phyloP scores from a whole-genome alignment of 345 rosid genomes.

The Citrus hindsii region DNA sequence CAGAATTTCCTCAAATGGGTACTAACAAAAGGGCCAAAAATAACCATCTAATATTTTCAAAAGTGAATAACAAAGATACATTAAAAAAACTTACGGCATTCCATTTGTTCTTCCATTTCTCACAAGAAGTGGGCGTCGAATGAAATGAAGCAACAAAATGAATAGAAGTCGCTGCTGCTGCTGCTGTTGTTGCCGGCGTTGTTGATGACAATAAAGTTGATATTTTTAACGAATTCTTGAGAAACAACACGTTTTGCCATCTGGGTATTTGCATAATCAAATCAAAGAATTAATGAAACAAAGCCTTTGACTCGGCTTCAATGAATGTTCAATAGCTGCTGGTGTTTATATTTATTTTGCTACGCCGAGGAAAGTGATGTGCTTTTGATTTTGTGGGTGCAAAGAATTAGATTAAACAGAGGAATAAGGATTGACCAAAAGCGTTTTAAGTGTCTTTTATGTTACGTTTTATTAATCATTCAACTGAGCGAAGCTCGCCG shows the following conservation, averaged over 20 bases:
- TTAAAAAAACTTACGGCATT: conserved; percentile 29
- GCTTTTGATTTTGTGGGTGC: background rate
- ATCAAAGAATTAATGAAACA: background rate
- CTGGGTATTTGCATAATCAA: conserved; percentile 48
- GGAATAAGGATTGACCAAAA: background rate
- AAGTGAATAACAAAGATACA: background rate
- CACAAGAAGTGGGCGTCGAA: conserved; percentile 38
- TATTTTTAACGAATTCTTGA: conserved; percentile 24
- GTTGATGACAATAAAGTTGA: conserved; percentile 15
- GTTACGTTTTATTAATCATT: background rate
- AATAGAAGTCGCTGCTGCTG: conserved; percentile 8
- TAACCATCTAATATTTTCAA: background rate
- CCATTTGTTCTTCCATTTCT: conserved; percentile 52
- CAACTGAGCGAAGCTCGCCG: background rate
- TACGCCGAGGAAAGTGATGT: background rate
- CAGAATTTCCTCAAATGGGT: background rate
- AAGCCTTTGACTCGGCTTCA: background rate
- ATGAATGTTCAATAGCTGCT: background rate
- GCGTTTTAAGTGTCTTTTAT: background rate
- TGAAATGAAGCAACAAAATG: conserved; percentile 36
- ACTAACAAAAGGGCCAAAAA: background rate
- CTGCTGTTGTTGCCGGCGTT: background rate
- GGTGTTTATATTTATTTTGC: background rate
- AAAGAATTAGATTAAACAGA: background rate
- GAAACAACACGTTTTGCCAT: conserved; percentile 42